phyloP scores from a whole-genome alignment of 192 early-diverging fungal genomes.

The Gonapodya sp. region DNA sequence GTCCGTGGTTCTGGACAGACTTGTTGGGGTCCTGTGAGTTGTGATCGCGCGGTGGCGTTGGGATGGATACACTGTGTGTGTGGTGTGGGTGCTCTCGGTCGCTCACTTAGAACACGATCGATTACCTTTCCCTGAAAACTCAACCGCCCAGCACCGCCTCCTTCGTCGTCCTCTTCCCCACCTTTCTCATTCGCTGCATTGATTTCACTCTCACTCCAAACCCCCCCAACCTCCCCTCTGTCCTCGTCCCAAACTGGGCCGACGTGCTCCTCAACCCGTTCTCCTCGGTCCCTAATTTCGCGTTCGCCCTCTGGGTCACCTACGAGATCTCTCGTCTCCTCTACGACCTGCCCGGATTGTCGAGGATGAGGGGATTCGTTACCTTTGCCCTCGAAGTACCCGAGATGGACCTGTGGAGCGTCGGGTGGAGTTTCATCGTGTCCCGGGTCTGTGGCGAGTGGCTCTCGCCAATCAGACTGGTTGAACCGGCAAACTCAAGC shows the following conservation, averaged over 20 bases:
- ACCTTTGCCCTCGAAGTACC: conserved; percentile 30
- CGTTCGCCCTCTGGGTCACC: conserved; percentile 17
- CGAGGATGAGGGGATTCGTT: conserved; percentile 41
- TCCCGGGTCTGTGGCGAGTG: conserved; percentile 67
- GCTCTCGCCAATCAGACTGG: conserved; percentile 50
- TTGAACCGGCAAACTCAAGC: conserved; percentile 27
- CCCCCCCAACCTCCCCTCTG: conserved; percentile 59
- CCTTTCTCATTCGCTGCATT: conserved; percentile 82
- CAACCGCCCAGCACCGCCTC: conserved; percentile 52
- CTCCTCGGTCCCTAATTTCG: conserved; percentile 8
- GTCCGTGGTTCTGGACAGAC: conserved; percentile 65
- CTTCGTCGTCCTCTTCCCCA: conserved; percentile 81
- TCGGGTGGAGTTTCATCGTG: conserved; percentile 30
- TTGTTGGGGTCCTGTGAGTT: conserved; percentile 70
- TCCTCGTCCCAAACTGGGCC: conserved; percentile 67
- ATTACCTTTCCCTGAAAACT: conserved; percentile 11
- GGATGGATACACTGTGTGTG: not conserved
- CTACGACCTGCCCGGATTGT: conserved; percentile 30
- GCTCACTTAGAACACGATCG: not conserved
- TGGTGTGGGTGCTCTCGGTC: not conserved
- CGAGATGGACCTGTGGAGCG: not conserved
- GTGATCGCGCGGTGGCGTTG: not conserved
- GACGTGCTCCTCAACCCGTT: not conserved
- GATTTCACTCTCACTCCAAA: conserved; percentile 71
- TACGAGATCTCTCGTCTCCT: conserved; percentile 1